Percentiles rank a stretch among this genome's conserved stretches.
phyloP scores from a whole-genome alignment of 2,329 filamentous ascomycete species.

The Tolypocladium cylindrosporum region DNA sequence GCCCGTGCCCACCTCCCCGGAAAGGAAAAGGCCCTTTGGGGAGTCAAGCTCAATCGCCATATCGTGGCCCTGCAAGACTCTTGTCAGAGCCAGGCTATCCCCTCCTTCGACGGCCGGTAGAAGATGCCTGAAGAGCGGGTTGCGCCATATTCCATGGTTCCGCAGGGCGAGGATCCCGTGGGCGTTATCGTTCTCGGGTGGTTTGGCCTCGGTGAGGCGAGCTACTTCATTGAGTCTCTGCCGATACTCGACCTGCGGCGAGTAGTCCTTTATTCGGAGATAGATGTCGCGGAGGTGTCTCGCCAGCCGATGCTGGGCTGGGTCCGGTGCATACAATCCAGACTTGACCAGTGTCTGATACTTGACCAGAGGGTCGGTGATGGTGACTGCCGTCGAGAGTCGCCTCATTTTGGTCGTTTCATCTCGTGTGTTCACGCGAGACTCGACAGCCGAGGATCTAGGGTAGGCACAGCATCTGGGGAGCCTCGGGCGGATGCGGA shows the following conservation, averaged over 20 bases:
- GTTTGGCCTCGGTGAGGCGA: slow-evolving; percentile 26
- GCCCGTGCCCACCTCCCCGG: slow-evolving; percentile 73
- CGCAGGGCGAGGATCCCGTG: slow-evolving; percentile 34
- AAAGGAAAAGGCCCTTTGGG: slow-evolving; percentile 65
- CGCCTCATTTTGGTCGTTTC: slow-evolving; percentile 15
- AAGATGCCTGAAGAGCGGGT: slow-evolving; percentile 49
- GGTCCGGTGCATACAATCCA: slow-evolving; percentile 57
- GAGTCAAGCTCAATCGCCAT: slow-evolving; percentile 62
- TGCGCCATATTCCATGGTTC: slow-evolving; percentile 46
- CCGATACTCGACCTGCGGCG: slow-evolving; percentile 60
- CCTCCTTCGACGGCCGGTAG: slow-evolving; percentile 45
- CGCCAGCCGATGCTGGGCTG: slow-evolving; percentile 61
- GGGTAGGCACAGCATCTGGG: not conserved
- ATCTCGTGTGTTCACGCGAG: not conserved
- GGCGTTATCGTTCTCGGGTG: slow-evolving; percentile 17
- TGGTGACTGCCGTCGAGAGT: slow-evolving; percentile 41
- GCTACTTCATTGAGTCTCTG: slow-evolving; percentile 53
- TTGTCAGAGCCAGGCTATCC: slow-evolving; percentile 55
- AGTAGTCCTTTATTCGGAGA: slow-evolving; percentile 65
- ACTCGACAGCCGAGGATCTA: not conserved
- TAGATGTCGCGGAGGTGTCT: slow-evolving; percentile 72
- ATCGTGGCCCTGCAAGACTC: slow-evolving; percentile 60
- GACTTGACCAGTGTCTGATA: slow-evolving; percentile 63
- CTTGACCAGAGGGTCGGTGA: slow-evolving; percentile 66
- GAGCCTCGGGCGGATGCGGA: not conserved